Base-by-base conservation (phyloP, 2,329 filamentous ascomycete species). In the Nemania sp. region DNA sequence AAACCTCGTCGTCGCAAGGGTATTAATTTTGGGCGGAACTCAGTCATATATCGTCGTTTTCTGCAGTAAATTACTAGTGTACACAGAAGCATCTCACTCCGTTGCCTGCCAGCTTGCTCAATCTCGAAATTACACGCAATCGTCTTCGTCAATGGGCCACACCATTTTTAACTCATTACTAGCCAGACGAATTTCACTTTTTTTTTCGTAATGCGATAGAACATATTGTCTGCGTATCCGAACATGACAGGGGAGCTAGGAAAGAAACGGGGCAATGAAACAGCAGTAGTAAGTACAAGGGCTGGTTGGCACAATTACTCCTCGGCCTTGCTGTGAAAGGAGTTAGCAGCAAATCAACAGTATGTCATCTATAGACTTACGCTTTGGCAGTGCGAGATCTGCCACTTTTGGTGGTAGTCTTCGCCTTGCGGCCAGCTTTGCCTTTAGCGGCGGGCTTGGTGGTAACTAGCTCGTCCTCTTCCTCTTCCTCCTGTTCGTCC, bases 361-460 rank as follows among this genome's bases (percentile, higher is more conserved):
- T n/a, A 45, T 3, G 10, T 61, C 32, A 49, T 15, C 7, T 7
- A 41, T 22, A 11, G 11, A 64, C 60, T 51, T 65, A 71, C 43
- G 55, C 57, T 47, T 55, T 64, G 13, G 49, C 11, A 26, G 27
- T 11, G 54, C 73, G 70, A 45, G 69, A 72, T 64, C 52, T 65
- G 26, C 27, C 55, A 27, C 26, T 57, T 62, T 76, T 74, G 57
- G 71, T 65, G 5, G 69, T 70, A 8, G 71, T 65, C 73, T 75
- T 75, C 27, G 70, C 26, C 68, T 74, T 74, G 41, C 76, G 75
- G 52, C 73, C 72, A 54, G 74, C 73, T 73, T 78, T 80, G 32
- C 76, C 70, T 73, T 74, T 74, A 0, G 65, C 58, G 26, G 65
- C 65, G 6, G 69, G 45, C 63, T 73, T 81, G 62, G 73, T 82